Base-by-base conservation (phyloP, 2,329 filamentous ascomycete species). In the Diplodia sapinea region DNA sequence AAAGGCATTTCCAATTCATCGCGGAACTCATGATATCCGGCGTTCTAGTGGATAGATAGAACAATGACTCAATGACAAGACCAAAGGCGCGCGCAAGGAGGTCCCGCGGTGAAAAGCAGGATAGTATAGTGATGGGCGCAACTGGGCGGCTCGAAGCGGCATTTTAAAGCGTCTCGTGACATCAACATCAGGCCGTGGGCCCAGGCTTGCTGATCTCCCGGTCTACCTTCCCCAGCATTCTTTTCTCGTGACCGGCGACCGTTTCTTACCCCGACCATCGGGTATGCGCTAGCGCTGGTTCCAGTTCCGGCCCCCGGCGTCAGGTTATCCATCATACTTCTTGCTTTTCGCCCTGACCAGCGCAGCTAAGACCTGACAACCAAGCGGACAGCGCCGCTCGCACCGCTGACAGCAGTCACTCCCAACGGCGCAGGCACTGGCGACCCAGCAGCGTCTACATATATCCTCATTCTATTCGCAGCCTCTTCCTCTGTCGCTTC, bases 11-110 rank as follows among this genome's bases (percentile, higher is more conserved):
- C 31, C 40, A 26, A 36, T 56, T 40, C 11, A 65, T 15, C 26
- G 9, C n/a, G n/a, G n/a, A 13, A 47, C n/a, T 47, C 17, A 56
- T 52, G 63, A 65, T 65, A 65, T 65, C 51, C 63, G 63, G 63
- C 63, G 63, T 49, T 55, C 26, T 2, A 49, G 47, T 62, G 33
- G 40, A 29, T 62, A 49, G 59, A 51, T 38, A 51, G 47, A 63
- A 52, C 59, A 51, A 63, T 38, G 59, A 63, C 17, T 33, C 40
- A 62, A 62, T 50, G 57, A 62, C 43, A 29, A 63, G 29, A 36
- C 49, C 40, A 36, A 50, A 15, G 57, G 57, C 43, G 43, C 4
- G 17, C n/a, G 43, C 3, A n/a, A 9, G 17, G 43, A 33, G 31
- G 6, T 33, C 6, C 31, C 31, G 31, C 6, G 31, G 31, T 33